These are phyloP conservation scores for Penicillium sp. DNA, from an alignment of 2,329 filamentous ascomycete species.

Conservation along the genomic window DNA sequence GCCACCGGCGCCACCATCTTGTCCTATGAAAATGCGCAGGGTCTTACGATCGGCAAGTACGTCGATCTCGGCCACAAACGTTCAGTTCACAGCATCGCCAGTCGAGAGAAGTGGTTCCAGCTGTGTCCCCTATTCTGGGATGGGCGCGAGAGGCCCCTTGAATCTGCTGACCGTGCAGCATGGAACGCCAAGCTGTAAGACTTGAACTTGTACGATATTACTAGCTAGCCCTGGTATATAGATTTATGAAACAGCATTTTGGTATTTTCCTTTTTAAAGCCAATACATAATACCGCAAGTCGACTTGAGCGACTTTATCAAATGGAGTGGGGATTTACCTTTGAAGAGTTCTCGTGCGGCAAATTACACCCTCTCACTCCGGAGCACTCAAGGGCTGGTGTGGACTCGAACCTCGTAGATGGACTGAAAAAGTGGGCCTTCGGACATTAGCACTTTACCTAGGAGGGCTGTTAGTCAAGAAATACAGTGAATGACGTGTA, in stretches of 20 bases:
- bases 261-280: neutral
- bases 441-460: neutral
- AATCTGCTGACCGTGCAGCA: conserved; percentile 53
- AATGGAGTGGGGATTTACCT: neutral
- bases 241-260: neutral
- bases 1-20: conserved; percentile 72
- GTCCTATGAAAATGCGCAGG: conserved; percentile 76
- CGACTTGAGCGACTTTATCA: neutral
- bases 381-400: neutral
- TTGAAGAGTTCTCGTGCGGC: neutral
- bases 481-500: neutral
- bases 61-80: conserved; percentile 76
- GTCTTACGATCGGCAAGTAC: conserved; percentile 74
- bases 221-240: neutral
- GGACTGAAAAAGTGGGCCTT: neutral
- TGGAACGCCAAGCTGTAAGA: conserved; percentile 55
- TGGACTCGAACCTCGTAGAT: neutral
- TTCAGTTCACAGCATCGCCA: conserved; percentile 47
- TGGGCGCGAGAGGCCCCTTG: conserved; percentile 51
- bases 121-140: conserved; percentile 59
- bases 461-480: neutral
- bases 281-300: neutral
- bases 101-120: conserved; percentile 40
- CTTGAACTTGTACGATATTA: conserved; percentile 4
- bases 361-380: neutral